Evolutionary conservation across 352 stramenopile species (phyloP), one percentile per base, ranked within the genome.

Genomic region (Ophiocytium majus): DNA sequence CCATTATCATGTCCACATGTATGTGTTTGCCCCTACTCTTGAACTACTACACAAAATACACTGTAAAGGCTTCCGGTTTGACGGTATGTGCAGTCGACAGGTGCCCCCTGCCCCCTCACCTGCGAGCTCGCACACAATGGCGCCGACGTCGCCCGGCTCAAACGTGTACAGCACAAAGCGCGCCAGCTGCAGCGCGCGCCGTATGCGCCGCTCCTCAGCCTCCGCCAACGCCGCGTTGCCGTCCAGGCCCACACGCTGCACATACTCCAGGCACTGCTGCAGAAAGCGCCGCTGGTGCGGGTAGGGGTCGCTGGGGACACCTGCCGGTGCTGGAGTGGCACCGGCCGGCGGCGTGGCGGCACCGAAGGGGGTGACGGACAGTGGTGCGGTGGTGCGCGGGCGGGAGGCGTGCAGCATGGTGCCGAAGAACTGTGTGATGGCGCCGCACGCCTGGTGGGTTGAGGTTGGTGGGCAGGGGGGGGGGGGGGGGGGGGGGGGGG

Each of bases 151-250:
- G 19, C 50, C 1, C 84, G 79, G 37, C 17, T 83, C 19, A 34
- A 88, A 88, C 32, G 66, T 88, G 19, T 88, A 50, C 0, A 88
- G 71, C 10, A 88, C 49, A 43, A 84, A 88, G 50, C 84, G 74
- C n/a, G 82, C 75, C 31, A 88, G 80, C 80, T 86, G 79, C 19
- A 88, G 84, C 1, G 80, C 79, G 14, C 84, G 64, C 19, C 50
- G 36, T 63, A 88, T 83, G 0, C 57, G 34, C 63, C 36, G 50
- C 49, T 88, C 84, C 32, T 88, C 84, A 34, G 63, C 50, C 80
- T 88, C 84, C 36, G 80, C 85, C 28, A 87, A 19, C n/a, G 80
- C n/a, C 10, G 63, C 71, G 10, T 66, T 33, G 17, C 76, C 43
- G 23, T 76, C 64, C 64, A 76, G 23, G 5, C 43, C 31, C 5